A percentile compares a stretch with the other conserved stretches of the same genome.
phyloP scores from a whole-genome alignment of 176 grass and related monocot genomes.

The maize (Zea mays) region DNA sequence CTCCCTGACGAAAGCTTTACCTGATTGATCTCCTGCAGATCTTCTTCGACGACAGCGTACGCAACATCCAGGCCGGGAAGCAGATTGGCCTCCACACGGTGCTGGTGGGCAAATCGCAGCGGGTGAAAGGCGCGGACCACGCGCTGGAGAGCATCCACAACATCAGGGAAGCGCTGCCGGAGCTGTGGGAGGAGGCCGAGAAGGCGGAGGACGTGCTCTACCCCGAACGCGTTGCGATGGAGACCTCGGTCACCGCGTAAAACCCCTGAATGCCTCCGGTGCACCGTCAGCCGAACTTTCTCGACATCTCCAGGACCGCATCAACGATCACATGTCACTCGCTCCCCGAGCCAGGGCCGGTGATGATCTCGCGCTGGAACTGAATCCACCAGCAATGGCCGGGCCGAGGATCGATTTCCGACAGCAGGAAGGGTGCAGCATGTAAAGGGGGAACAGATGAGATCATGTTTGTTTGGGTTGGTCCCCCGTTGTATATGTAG shows the following conservation, averaged over 20 bases:
- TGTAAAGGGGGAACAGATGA: conserved; percentile 17
- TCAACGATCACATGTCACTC: neutral
- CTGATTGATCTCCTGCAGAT: conserved; percentile 48
- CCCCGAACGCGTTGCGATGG: conserved; percentile 64
- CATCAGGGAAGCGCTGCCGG: conserved; percentile 83
- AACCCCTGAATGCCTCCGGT: conserved; percentile 2
- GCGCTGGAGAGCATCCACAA: conserved; percentile 94
- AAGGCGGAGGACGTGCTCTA: conserved; percentile 72
- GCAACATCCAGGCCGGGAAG: conserved; percentile 90
- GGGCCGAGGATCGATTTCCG: conserved; percentile 19
- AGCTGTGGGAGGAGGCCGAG: conserved; percentile 86
- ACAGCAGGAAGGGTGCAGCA: conserved; percentile 31
- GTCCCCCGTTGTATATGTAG: conserved; percentile 31
- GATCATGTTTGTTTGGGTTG: conserved; percentile 16
- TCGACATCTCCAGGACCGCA: neutral
- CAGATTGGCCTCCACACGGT: conserved; percentile 83
- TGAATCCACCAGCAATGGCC: conserved; percentile 28
- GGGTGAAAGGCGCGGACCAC: conserved; percentile 76
- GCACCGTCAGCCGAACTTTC: conserved; percentile 14
- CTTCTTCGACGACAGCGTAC: conserved; percentile 96
- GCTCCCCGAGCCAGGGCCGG: conserved; percentile 1
- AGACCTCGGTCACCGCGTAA: conserved; percentile 88
- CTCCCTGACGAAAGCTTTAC: neutral
- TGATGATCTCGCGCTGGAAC: conserved; percentile 30
- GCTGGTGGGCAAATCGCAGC: conserved; percentile 78